A percentile compares a stretch with the other conserved stretches of the same genome.
Conservation (phyloP, 2,329 filamentous ascomycete species). For the Colletotrichum coccodes region DNA sequence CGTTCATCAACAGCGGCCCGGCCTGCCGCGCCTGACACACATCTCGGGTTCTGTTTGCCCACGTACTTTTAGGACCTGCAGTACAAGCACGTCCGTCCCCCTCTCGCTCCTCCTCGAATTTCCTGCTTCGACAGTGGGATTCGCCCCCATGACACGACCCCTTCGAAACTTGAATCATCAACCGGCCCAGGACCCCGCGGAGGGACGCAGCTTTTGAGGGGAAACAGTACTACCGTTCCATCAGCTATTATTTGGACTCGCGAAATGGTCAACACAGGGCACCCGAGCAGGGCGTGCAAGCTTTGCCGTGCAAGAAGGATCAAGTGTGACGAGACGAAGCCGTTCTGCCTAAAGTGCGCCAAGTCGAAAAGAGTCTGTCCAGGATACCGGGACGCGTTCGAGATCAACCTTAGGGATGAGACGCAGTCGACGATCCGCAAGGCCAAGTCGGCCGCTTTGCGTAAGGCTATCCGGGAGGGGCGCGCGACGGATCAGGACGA, state of each 20-base stretch:
- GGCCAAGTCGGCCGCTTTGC: constrained; percentile 32
- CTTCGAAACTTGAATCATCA: constrained; percentile 1
- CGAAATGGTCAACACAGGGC: constrained; percentile 33
- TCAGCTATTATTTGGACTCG: not conserved
- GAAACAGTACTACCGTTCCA: not conserved
- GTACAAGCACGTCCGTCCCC: constrained; percentile 17
- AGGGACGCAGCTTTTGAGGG: not conserved
- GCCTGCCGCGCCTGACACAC: constrained; percentile 23
- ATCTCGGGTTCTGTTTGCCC: not conserved
- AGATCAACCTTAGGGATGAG: constrained; percentile 35
- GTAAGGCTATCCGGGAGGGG: constrained; percentile 31
- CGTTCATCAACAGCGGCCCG: not conserved
- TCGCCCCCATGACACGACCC: constrained; percentile 22
- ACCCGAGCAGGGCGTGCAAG: constrained; percentile 34
- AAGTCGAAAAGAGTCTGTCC: constrained; percentile 36
- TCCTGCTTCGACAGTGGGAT: constrained; percentile 14
- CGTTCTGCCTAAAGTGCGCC: constrained; percentile 45
- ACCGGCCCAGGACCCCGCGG: not conserved
- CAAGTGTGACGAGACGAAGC: constrained; percentile 47
- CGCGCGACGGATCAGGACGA: constrained; percentile 21
- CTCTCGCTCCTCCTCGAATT: not conserved
- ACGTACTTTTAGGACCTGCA: constrained; percentile 11
- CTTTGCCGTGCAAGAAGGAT: constrained; percentile 47
- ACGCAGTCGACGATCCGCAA: constrained; percentile 35
- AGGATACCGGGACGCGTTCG: constrained; percentile 33